phyloP scores from a whole-genome alignment of 495 filamentous ascomycete species.

The Melanomma pulvis-pyrius region DNA sequence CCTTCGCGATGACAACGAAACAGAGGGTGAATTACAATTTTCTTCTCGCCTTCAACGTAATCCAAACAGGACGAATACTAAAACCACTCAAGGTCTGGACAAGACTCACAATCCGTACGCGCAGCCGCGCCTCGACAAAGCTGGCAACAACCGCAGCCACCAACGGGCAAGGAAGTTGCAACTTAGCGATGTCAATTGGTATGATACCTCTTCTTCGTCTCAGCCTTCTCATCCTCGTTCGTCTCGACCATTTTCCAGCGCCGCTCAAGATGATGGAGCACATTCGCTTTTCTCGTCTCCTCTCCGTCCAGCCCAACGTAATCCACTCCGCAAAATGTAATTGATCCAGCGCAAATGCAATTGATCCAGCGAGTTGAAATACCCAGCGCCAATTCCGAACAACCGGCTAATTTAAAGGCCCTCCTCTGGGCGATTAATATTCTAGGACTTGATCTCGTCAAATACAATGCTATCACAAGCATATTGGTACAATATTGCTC shows the following conservation, averaged over 20 bases:
- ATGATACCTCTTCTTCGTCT: slow-evolving; percentile 41
- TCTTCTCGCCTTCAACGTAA: slow-evolving; percentile 50
- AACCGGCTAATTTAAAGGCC: slow-evolving; percentile 1
- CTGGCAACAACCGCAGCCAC: slow-evolving; percentile 69
- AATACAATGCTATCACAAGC: neutral
- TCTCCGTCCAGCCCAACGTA: neutral
- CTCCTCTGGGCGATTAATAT: neutral
- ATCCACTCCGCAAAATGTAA: neutral
- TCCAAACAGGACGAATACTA: slow-evolving; percentile 34
- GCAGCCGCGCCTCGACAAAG: slow-evolving; percentile 59
- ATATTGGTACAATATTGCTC: neutral
- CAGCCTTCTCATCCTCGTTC: neutral
- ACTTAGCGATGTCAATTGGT: slow-evolving; percentile 97
- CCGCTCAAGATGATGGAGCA: neutral
- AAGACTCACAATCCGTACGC: slow-evolving; percentile 40
- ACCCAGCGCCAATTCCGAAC: neutral
- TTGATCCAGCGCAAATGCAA: neutral
- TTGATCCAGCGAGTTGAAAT: neutral
- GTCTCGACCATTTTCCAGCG: neutral
- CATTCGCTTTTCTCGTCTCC: neutral
- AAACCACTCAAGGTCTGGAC: slow-evolving; percentile 32
- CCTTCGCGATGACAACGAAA: slow-evolving; percentile 73
- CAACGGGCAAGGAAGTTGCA: slow-evolving; percentile 90
- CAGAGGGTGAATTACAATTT: slow-evolving; percentile 66
- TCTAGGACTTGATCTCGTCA: slow-evolving; percentile 1